Evolutionary conservation across 768 basidiomycete species (phyloP).

Genomic region (Trametes elegans): DNA sequence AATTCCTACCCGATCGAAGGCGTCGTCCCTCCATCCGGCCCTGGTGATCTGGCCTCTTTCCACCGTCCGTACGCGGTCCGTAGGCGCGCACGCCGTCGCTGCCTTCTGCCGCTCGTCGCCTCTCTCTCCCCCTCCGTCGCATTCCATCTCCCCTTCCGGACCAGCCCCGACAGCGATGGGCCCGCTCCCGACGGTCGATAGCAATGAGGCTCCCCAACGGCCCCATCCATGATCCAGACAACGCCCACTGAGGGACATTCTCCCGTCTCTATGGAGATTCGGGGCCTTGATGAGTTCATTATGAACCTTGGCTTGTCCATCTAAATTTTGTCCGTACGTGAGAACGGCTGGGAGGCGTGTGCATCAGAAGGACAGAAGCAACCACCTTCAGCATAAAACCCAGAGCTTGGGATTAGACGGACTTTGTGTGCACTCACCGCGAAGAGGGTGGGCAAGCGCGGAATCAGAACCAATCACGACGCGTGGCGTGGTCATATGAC

Average conservation of each 20-base stretch:
- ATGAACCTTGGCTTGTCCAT: conserved; percentile 6
- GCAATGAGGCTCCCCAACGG: neutral
- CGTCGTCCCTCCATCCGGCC: neutral
- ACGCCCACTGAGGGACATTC: neutral
- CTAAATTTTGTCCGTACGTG: neutral
- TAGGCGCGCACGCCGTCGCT: neutral
- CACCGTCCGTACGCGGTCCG: neutral
- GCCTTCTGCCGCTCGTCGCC: neutral
- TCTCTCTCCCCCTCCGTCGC: neutral
- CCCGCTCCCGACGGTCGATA: neutral
- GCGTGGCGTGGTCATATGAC: conserved; percentile 12
- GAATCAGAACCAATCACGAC: too few species aligned
- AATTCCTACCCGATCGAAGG: conserved; percentile 3
- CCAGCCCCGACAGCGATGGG: neutral
- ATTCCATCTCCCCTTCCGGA: too few species aligned
- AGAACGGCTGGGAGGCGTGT: neutral
- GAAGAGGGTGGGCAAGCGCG: too few species aligned
- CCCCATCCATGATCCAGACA: neutral
- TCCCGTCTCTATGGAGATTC: conserved; percentile 16
- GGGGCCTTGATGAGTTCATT: conserved; percentile 15
- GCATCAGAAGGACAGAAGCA: neutral
- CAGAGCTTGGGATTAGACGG: too few species aligned
- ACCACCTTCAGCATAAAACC: neutral
- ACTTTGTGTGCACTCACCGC: too few species aligned
- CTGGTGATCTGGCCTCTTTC: neutral